Conservation (phyloP, 345 rosid species). For the Geranium brycei region DNA sequence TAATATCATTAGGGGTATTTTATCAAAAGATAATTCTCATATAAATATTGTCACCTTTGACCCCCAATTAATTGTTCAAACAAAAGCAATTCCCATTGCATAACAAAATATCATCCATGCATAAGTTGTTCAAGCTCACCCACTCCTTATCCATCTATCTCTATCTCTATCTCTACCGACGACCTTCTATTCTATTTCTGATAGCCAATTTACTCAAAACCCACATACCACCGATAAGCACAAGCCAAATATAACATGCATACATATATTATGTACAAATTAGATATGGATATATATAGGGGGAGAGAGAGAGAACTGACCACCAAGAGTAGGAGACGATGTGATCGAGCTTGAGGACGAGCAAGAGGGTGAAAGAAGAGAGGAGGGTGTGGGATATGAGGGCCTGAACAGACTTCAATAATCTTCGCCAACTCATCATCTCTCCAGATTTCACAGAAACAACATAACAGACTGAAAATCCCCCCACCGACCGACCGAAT, state of each 20-base stretch:
- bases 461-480: background rate
- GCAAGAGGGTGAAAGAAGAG: conserved; percentile 53
- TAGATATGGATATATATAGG: background rate
- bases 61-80: too few species aligned
- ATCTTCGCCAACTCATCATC: conserved; percentile 75
- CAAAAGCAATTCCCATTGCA: too few species aligned
- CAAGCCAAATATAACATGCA: background rate
- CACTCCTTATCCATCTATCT: too few species aligned
- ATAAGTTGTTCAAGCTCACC: too few species aligned
- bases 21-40: too few species aligned
- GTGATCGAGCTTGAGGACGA: conserved; percentile 62
- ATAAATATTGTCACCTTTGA: too few species aligned
- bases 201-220: too few species aligned
- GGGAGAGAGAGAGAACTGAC: conserved; percentile 25
- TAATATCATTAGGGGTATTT: too few species aligned
- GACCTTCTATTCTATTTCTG: too few species aligned
- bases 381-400: conserved; percentile 67
- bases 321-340: conserved; percentile 64
- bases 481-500: conserved; percentile 6
- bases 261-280: conserved; percentile 1
- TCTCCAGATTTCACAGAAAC: conserved; percentile 2
- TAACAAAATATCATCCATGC: too few species aligned
- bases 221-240: conserved; percentile 3
- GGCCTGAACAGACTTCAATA: conserved; percentile 77
- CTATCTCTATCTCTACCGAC: too few species aligned